A percentile compares a stretch with the other conserved stretches of the same genome.
phyloP scores from a whole-genome alignment of 768 basidiomycete species.

The Rhodosporidiobolus odoratus region DNA sequence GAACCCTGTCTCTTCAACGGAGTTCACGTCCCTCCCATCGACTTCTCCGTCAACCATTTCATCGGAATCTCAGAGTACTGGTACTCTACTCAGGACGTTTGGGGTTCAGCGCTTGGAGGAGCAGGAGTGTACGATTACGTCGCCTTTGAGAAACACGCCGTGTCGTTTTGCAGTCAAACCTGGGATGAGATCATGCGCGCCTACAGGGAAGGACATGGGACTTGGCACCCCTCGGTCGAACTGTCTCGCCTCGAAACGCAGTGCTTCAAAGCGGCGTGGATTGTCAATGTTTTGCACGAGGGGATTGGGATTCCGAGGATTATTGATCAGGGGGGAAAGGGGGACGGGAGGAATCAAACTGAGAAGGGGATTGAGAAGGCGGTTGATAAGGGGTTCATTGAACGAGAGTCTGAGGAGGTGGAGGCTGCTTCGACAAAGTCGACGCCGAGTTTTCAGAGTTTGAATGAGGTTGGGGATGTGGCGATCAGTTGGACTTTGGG shows the following conservation, averaged over 20 bases:
- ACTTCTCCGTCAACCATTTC: conserved; percentile 86
- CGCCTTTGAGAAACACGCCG: conserved; percentile 88
- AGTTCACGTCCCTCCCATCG: conserved; percentile 84
- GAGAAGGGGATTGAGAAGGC: conserved; percentile 72
- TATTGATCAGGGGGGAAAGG: conserved; percentile 70
- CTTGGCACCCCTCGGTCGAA: conserved; percentile 68
- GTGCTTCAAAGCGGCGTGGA: conserved; percentile 99
- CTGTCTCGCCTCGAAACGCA: conserved; percentile 86
- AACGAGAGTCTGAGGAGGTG: too few relatives aligned
- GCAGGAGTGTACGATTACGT: conserved; percentile 93
- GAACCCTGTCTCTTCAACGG: conserved; percentile 89
- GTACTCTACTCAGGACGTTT: conserved; percentile 97
- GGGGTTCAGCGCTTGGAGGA: conserved; percentile 69
- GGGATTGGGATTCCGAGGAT: conserved; percentile 91
- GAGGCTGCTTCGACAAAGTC: too few relatives aligned
- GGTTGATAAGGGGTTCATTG: conserved; percentile 67
- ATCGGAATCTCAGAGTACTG: conserved; percentile 98
- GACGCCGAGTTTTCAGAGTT: conserved; percentile 67
- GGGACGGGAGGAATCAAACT: conserved; percentile 47
- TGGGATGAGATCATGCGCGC: conserved; percentile 71
- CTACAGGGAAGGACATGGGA: conserved; percentile 55
- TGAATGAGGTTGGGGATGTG: conserved; percentile 85
- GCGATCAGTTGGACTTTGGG: conserved; percentile 97
- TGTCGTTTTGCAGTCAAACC: conserved; percentile 69
- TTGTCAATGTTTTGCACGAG: conserved; percentile 90